Evolutionary conservation across 177 flowering plant genomes (phyloP), one percentile per base, ranked within the genome.

Genomic region (Viscum album): DNA sequence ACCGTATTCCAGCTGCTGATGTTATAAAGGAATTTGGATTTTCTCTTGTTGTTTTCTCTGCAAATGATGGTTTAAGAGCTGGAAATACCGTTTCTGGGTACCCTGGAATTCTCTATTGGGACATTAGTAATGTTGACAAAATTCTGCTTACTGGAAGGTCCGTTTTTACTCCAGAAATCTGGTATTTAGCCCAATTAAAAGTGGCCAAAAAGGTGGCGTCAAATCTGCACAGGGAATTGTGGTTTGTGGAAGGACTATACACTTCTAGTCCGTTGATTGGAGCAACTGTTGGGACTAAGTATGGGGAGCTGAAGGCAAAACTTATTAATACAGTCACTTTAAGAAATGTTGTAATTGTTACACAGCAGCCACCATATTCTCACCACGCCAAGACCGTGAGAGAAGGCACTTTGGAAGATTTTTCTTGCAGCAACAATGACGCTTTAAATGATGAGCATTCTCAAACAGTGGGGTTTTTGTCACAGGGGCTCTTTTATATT

Each of bases 211-310:
- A 92, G 67, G 90, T 92, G 65, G 97, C 99, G 16, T 90, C 99
- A 31, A 89, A 97, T 77, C 78, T 95, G 56, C 92, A 97, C 78
- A 95, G 87, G 75, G 99, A 97, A 16, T 95, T 97, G 77, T 92
- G 96, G 67, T 97, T 95, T 75, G 99, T 95, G 43, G 99, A 97
- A 70, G 99, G 99, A 50, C 88, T 92, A 24, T 95, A 95, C 84
- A 97, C 99, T 26, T 97, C 97, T 35, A 95, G 97, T 81, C 83
- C 92, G 80, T 92, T 95, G 99, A 95, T 92, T 79, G 99, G 99
- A 73, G 96, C 99, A 77, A 97, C 99, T 68, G 88, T 90, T 72
- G 99, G 99, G 74, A 97, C 99, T 74, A 97, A 92, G 7, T 95
- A 92, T 83, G 99, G 99, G 13, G 99, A 97, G 73, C 85, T 80